phyloP scores from a whole-genome alignment of 2,329 filamentous ascomycete genomes.

The Verticillium longisporum region DNA sequence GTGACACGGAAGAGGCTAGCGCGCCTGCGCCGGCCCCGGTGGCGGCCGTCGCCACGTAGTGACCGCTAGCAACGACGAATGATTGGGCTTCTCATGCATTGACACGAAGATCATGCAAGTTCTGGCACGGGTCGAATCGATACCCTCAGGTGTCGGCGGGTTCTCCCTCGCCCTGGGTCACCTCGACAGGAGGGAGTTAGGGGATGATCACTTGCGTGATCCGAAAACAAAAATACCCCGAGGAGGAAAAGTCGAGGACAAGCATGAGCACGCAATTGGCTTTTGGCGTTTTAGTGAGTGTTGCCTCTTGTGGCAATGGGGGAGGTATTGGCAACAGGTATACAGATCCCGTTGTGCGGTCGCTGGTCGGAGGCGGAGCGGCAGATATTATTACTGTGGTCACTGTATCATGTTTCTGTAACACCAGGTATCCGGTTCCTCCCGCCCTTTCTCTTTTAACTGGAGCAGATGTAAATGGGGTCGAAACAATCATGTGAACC shows the following conservation, averaged over 20 bases:
- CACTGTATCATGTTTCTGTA: neutral
- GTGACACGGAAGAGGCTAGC: conserved; percentile 12
- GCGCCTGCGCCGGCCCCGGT: neutral
- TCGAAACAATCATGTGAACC: neutral
- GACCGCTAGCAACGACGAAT: neutral
- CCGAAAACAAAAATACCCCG: neutral
- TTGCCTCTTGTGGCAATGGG: neutral
- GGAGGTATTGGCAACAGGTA: neutral
- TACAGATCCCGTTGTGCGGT: too few relatives aligned
- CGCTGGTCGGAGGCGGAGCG: too few relatives aligned
- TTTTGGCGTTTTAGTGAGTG: neutral
- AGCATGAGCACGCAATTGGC: neutral
- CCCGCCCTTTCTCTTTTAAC: neutral
- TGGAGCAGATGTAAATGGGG: neutral
- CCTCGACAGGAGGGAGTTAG: too few relatives aligned
- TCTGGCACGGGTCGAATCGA: neutral
- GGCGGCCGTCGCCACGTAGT: neutral
- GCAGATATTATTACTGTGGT: neutral
- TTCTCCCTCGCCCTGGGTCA: neutral
- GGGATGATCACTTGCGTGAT: too few relatives aligned
- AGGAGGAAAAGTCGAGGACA: neutral
- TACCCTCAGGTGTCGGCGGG: neutral
- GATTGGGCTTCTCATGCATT: neutral
- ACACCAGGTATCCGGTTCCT: neutral
- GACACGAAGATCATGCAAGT: neutral